A percentile compares a stretch with the other conserved stretches of the same genome.
Evolutionary conservation across 2,329 filamentous ascomycete genomes (phyloP).

Genomic region (Scytalidium sp.): DNA sequence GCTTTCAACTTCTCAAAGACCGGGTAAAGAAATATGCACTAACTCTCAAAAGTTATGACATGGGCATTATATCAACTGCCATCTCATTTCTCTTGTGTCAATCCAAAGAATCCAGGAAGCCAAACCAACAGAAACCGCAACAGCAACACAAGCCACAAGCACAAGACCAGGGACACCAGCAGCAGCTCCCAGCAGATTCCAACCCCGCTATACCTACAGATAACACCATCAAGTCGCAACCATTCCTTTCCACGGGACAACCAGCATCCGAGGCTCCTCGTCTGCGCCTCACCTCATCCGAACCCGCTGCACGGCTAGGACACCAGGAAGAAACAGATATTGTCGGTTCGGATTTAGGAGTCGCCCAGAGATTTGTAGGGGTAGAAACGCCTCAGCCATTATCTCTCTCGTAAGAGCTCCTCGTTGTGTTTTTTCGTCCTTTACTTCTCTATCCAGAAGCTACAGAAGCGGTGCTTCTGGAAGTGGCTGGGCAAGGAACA

Average conservation of each 20-base stretch:
- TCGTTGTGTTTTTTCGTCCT: neutral
- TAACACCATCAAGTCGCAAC: constrained; percentile 3
- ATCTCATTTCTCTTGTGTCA: neutral
- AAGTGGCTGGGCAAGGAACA: neutral
- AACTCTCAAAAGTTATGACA: neutral
- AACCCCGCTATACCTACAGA: neutral
- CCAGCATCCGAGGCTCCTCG: neutral
- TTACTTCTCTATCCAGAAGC: neutral
- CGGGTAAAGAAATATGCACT: too few relatives aligned
- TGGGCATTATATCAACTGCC: neutral
- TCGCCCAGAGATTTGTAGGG: constrained; percentile 7
- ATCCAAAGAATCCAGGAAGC: neutral
- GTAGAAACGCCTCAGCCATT: constrained; percentile 11
- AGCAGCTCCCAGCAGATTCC: neutral
- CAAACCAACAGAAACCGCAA: neutral
- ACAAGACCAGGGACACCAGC: neutral
- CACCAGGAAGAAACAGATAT: neutral
- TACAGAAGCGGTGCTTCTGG: too few relatives aligned
- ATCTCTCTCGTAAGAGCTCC: constrained; percentile 11
- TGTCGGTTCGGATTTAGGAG: constrained; percentile 3
- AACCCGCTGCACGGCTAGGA: neutral
- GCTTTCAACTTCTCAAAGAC: too few relatives aligned
- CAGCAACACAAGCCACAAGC: constrained; percentile 1
- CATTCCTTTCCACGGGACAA: constrained; percentile 7
- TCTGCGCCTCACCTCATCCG: neutral